Evolutionary conservation across 2,329 filamentous ascomycete species (phyloP).

Genomic region (Aspergillus arachidicola): DNA sequence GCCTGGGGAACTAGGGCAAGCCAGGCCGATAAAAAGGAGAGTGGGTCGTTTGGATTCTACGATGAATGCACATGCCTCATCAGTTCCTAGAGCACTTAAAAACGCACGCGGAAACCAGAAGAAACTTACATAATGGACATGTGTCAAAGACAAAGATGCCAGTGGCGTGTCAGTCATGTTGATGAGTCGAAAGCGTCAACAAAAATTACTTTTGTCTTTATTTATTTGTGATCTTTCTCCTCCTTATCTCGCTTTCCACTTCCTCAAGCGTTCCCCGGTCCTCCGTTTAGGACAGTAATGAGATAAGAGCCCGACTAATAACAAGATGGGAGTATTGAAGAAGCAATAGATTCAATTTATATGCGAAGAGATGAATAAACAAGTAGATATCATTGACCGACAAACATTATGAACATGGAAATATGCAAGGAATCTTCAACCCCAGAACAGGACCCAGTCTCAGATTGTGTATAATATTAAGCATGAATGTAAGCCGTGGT

Average conservation of each 20-base stretch:
- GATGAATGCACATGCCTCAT: conserved; percentile 2
- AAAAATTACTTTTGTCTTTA: neutral
- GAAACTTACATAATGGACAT: conserved; percentile 86
- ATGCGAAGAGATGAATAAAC: neutral
- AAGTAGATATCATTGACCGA: neutral
- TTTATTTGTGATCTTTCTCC: neutral
- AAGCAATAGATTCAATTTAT: neutral
- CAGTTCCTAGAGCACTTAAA: neutral
- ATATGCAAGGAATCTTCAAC: neutral
- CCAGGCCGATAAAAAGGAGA: conserved; percentile 90
- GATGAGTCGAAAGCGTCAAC: neutral
- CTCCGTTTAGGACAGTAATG: neutral
- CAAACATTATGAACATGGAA: neutral
- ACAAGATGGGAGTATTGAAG: neutral
- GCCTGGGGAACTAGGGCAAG: conserved; percentile 92
- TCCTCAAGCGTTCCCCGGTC: neutral
- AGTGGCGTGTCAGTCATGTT: conserved; percentile 56
- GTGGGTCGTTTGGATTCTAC: conserved; percentile 79
- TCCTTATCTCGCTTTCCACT: neutral
- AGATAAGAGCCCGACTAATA: neutral
- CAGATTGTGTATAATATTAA: neutral
- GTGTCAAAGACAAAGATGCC: conserved; percentile 89
- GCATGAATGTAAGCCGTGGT: neutral
- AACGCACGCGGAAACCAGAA: neutral
- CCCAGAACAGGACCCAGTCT: neutral